Conservation (phyloP, 108 stramenopile species). For the Pseudonitzschia delicatissima region DNA sequence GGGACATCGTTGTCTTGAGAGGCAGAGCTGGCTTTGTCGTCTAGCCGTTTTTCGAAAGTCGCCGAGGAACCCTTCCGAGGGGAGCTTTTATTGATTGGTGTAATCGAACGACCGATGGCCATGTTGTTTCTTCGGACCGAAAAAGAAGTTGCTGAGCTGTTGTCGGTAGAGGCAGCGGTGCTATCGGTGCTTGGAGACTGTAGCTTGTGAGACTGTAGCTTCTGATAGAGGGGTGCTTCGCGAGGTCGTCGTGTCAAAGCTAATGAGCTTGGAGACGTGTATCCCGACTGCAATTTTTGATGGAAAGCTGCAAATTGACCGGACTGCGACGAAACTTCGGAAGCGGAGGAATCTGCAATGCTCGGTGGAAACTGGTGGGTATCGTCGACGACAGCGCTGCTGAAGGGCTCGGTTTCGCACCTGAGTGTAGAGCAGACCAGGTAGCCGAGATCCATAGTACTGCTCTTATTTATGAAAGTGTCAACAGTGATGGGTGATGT, state of each 20-base stretch:
- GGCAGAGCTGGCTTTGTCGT: too few species aligned
- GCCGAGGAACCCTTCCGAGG: too few species aligned
- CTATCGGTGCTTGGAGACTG: background rate
- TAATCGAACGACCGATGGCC: background rate
- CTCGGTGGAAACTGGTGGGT: background rate
- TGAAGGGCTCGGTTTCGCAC: background rate
- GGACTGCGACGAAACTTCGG: background rate
- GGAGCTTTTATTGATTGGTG: background rate
- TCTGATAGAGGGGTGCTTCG: background rate
- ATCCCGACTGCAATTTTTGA: background rate
- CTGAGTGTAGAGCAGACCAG: background rate
- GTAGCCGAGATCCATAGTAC: background rate
- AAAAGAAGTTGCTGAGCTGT: background rate
- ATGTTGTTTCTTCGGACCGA: background rate
- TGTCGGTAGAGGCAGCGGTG: background rate
- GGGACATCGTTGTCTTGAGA: too few species aligned
- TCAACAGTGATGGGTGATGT: too few species aligned
- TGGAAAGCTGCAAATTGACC: background rate
- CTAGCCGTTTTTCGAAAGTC: too few species aligned
- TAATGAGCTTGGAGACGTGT: slow-evolving; percentile 6
- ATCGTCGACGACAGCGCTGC: background rate
- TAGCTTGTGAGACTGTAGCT: background rate
- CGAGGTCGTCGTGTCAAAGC: background rate
- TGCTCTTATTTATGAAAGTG: too few species aligned
- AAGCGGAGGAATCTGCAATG: background rate